A percentile compares a stretch with the other conserved stretches of the same genome.
phyloP scores from a whole-genome alignment of 2,329 filamentous ascomycete genomes.

The Arthrobotrys pseudoclavata region DNA sequence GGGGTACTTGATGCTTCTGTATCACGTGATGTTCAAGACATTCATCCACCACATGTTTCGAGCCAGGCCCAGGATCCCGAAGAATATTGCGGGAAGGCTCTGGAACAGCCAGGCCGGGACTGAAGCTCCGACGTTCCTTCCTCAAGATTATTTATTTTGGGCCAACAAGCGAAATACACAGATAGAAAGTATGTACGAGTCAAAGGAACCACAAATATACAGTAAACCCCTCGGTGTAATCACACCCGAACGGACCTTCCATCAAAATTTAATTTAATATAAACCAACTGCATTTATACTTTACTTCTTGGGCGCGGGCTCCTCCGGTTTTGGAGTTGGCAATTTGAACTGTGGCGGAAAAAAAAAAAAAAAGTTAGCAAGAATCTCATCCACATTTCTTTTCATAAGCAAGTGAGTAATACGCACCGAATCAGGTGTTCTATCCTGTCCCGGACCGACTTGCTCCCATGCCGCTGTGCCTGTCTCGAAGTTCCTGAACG shows the following conservation, averaged over 20 bases:
- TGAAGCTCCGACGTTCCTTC: too few species aligned
- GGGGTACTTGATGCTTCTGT: too few species aligned
- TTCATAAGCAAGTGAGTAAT: constrained; percentile 1
- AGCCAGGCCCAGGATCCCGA: background rate
- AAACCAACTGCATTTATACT: background rate
- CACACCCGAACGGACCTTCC: background rate
- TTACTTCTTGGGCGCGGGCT: constrained; percentile 53
- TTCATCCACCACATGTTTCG: too few species aligned
- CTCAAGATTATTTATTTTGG: constrained; percentile 3
- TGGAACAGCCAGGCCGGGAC: background rate
- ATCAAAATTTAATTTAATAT: constrained; percentile 1
- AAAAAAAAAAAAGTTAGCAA: constrained; percentile 9
- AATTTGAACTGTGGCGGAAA: constrained; percentile 79
- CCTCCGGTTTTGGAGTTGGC: constrained; percentile 91
- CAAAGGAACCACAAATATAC: constrained; percentile 47
- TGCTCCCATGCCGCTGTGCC: constrained; percentile 80
- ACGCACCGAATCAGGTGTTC: constrained; percentile 62
- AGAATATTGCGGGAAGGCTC: background rate
- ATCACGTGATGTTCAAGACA: too few species aligned
- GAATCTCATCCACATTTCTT: background rate
- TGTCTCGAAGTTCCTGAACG: constrained; percentile 98
- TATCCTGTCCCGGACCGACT: constrained; percentile 67
- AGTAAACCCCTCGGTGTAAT: constrained; percentile 12
- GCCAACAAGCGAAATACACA: constrained; percentile 23
- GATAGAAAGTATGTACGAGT: constrained; percentile 44